Conservation (phyloP, 192 early-diverging fungal genomes). For the Coemansia sp. region DNA sequence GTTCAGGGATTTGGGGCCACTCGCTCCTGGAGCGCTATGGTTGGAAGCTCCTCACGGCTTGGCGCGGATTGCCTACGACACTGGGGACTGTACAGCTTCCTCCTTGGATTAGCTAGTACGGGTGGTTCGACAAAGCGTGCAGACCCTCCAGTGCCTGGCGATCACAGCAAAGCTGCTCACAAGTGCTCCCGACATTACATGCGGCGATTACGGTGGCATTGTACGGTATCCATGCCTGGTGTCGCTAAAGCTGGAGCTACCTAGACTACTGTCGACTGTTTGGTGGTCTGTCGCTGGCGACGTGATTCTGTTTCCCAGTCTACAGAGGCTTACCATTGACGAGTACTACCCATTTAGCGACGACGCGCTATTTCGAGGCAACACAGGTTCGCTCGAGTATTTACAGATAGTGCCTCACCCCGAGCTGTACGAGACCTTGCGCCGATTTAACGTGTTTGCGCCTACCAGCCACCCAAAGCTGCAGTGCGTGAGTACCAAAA, state of each 20-base stretch:
- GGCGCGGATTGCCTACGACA: not conserved
- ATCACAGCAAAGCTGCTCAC: not conserved
- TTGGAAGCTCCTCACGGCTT: not conserved
- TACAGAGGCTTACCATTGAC: not conserved
- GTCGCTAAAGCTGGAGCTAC: not conserved
- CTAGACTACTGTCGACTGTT: no score
- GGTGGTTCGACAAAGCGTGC: not conserved
- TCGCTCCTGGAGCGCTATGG: not conserved
- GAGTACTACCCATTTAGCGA: slow-evolving; percentile 10
- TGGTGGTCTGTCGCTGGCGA: not conserved
- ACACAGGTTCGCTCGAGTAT: not conserved
- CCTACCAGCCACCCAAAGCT: not conserved
- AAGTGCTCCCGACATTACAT: not conserved
- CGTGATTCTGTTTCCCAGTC: slow-evolving; percentile 3
- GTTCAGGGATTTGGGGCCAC: not conserved
- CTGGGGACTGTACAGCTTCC: no score
- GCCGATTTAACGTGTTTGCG: not conserved
- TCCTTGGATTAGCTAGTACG: not conserved
- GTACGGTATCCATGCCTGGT: not conserved
- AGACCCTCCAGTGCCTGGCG: not conserved
- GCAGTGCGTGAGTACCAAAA: not conserved
- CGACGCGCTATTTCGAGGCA: slow-evolving; percentile 6
- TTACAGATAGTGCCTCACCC: not conserved
- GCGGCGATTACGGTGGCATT: not conserved
- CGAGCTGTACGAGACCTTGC: not conserved